phyloP scores from a whole-genome alignment of 2,329 filamentous ascomycete species.

The Xylariaceae sp. region DNA sequence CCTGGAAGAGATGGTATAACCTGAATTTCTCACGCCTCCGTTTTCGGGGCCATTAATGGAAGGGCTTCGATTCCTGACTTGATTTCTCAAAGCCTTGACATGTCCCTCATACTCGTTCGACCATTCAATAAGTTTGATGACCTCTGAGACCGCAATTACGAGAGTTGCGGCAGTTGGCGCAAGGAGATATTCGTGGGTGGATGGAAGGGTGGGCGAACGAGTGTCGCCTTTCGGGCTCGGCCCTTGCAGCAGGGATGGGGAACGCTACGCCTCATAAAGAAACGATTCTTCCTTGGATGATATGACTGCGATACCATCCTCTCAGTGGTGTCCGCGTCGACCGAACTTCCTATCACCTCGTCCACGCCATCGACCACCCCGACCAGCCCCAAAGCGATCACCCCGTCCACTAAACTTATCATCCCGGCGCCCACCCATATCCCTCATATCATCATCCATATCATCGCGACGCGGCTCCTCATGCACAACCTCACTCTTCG shows the following conservation, averaged over 20 bases:
- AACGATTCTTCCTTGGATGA: background rate
- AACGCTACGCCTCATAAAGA: background rate
- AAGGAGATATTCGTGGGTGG: background rate
- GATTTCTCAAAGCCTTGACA: background rate
- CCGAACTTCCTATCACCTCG: constrained; percentile 33
- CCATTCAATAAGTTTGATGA: background rate
- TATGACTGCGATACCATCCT: background rate
- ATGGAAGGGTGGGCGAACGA: too few relatives aligned
- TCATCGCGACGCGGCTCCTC: constrained; percentile 44
- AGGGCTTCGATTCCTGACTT: background rate
- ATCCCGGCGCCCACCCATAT: constrained; percentile 26
- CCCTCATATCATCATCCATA: constrained; percentile 34
- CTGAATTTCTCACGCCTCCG: background rate
- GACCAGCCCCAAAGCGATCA: constrained; percentile 34
- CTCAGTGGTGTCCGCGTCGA: constrained; percentile 17
- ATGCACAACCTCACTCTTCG: constrained; percentile 59
- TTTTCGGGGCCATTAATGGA: background rate
- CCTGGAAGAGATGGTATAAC: background rate
- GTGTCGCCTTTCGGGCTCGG: too few relatives aligned
- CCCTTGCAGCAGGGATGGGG: too few relatives aligned
- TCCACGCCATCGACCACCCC: constrained; percentile 28
- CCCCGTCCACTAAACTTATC: constrained; percentile 30
- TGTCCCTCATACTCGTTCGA: too few relatives aligned
- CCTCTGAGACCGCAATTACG: background rate
- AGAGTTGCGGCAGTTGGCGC: background rate